These are phyloP conservation scores for Fusarium sp. DNA, from an alignment of 2,329 filamentous ascomycete genomes.

Conservation along the genomic window DNA sequence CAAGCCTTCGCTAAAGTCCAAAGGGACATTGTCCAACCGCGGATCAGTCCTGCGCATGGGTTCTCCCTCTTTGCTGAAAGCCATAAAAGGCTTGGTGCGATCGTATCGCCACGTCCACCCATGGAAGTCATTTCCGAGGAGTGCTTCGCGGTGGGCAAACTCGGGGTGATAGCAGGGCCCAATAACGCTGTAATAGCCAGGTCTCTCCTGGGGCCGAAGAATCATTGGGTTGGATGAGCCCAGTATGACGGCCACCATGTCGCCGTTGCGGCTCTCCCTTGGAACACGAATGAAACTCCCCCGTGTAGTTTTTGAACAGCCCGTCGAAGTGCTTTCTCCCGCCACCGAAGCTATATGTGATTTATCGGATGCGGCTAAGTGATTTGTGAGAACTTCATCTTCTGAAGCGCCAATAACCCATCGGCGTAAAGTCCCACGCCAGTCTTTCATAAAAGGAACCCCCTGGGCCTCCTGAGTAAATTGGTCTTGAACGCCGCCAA, in stretches of 20 bases:
- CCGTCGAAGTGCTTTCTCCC: not conserved
- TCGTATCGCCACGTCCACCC: not conserved
- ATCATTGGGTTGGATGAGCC: not conserved
- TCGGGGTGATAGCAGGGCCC: not conserved
- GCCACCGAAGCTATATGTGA: not conserved
- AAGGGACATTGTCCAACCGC: not conserved
- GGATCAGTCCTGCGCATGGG: not conserved
- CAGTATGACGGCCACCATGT: not conserved
- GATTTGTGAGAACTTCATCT: not conserved
- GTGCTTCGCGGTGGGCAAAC: not conserved
- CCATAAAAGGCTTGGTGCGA: not conserved
- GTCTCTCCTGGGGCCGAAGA: not conserved
- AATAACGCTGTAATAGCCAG: not conserved
- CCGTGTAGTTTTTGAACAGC: not conserved
- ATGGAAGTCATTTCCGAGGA: not conserved
- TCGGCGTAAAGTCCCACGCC: not conserved
- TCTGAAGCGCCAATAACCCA: not conserved
- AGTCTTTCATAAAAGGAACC: not conserved
- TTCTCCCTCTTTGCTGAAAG: not conserved
- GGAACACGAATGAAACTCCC: not conserved
- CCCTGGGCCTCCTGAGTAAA: not conserved
- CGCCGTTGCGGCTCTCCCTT: not conserved
- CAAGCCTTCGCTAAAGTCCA: not conserved
- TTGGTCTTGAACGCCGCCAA: not conserved
- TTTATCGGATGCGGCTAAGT: not conserved